A percentile compares a stretch with the other conserved stretches of the same genome.
Conservation (phyloP, 257 asterid genomes). For the Solanum peruvianum region DNA sequence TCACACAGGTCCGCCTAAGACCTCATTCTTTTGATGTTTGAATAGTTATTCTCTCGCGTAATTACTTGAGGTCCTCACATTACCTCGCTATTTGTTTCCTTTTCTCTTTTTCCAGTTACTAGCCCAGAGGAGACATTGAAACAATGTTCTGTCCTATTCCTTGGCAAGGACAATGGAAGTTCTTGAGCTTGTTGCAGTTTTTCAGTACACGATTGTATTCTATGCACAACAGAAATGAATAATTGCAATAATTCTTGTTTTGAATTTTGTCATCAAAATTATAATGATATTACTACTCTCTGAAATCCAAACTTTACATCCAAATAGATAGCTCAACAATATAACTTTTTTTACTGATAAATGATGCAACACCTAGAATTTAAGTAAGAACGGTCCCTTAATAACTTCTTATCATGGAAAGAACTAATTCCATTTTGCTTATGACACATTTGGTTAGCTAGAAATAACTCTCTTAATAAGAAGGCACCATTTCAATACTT, state of each 20-base stretch:
- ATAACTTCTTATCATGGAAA: too few species aligned
- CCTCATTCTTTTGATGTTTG: background rate
- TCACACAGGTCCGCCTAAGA: constrained; percentile 60
- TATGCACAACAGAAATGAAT: background rate
- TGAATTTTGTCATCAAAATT: background rate
- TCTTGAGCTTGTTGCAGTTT: constrained; percentile 4
- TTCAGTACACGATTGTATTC: background rate
- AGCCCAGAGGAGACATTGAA: constrained; percentile 66
- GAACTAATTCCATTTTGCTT: too few species aligned
- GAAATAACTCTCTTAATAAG: too few species aligned
- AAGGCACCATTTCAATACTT: too few species aligned
- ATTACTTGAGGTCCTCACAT: background rate
- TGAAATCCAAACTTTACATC: too few species aligned
- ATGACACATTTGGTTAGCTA: too few species aligned
- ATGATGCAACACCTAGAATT: too few species aligned
- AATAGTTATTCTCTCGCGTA: background rate
- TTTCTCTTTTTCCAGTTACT: constrained; percentile 35
- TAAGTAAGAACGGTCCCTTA: too few species aligned
- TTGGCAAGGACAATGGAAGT: constrained; percentile 30
- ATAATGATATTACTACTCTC: background rate
- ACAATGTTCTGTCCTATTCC: constrained; percentile 49
- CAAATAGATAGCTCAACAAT: too few species aligned
- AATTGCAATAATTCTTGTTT: background rate
- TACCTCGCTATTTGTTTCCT: background rate
- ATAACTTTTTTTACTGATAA: too few species aligned